Evolutionary conservation across 2,329 filamentous ascomycete species (phyloP).

Genomic region (Nothopassalora personata): DNA sequence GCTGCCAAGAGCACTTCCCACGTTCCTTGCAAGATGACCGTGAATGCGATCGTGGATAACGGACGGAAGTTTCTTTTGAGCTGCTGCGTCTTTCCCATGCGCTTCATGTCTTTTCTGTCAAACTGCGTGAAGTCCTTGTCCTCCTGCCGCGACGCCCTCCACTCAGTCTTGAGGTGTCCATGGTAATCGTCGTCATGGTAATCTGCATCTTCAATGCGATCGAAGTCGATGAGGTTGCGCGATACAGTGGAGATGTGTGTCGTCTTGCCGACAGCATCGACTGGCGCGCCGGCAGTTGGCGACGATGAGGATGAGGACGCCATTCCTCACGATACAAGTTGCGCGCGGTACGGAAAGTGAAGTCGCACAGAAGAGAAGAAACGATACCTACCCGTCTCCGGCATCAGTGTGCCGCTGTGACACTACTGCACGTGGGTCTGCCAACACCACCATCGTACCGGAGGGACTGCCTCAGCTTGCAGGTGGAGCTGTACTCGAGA

Average conservation of each 20-base stretch:
- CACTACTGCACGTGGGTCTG: too few species aligned
- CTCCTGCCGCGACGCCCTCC: conserved; percentile 2
- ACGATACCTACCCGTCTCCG: too few species aligned
- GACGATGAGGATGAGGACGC: conserved; percentile 22
- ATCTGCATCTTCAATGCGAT: conserved; percentile 18
- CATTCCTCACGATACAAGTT: background rate
- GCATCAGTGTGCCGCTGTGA: too few species aligned
- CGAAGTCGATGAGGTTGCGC: conserved; percentile 12
- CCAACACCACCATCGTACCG: too few species aligned
- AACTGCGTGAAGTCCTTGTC: conserved; percentile 13
- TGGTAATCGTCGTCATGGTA: conserved; percentile 15
- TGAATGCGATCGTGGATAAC: conserved; percentile 46
- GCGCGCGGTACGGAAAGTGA: too few species aligned
- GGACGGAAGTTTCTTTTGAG: conserved; percentile 47
- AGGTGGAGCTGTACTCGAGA: too few species aligned
- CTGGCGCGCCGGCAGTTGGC: conserved; percentile 5
- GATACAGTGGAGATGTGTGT: conserved; percentile 14
- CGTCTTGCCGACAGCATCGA: conserved; percentile 21
- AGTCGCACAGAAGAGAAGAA: too few species aligned
- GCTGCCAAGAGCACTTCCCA: conserved; percentile 46
- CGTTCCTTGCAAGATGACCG: conserved; percentile 46
- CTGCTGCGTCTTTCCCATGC: conserved; percentile 46
- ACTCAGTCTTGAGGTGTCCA: conserved; percentile 12
- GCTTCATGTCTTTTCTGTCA: conserved; percentile 41
- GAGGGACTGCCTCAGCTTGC: too few species aligned